Base-by-base conservation (phyloP, 2,329 filamentous ascomycete species). In the Clarireedia sp. region DNA sequence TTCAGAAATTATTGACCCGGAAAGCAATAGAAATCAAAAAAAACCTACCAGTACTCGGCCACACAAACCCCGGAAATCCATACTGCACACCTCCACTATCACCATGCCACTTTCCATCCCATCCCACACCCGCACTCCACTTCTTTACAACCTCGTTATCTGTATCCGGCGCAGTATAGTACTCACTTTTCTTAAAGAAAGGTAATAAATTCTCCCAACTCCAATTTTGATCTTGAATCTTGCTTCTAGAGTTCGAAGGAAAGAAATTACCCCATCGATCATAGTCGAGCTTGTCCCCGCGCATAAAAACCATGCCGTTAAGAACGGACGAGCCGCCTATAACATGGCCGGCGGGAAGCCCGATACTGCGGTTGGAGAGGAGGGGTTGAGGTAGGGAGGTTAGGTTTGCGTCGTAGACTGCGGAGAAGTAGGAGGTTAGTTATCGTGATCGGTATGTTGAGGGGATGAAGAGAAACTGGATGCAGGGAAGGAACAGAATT, bases 401-500 rank as follows among this genome's bases (percentile, higher is more conserved):
- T 29, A 74, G 70, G 10, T 71, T 71, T 71, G 72, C 74, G 57
- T 73, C 72, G 54, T 72, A 75, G 37, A 69, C 64, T 3, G 12
- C 5, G 10, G 17, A 19, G 69, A 67, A 17, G 68, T 47, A 5
- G 33, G n/a, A 21, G 19, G 21, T 21, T 21, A 23, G 17, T 45
- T 45, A 19, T n/a, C 5, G 3, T 10, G 12, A 10, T 10, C 10
- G 12, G 29, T 10, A 3, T 2, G 3, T 12, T 33, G 4, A 9
- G 8, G 29, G 29, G 2, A 10, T 33, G 29, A 33, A 33, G 10
- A 12, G 29, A 33, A 12, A 12, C 12, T 8, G 9, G 29, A 9
- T 10, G 29, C 9, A 33, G 29, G 29, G 10, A 33, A 33, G 8
- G 29, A 33, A 9, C 2, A 33, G 29, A 12, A 3, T 10, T 9